phyloP scores from a whole-genome alignment of 768 basidiomycete genomes.

The Lanmaoa pseudosensibilis region DNA sequence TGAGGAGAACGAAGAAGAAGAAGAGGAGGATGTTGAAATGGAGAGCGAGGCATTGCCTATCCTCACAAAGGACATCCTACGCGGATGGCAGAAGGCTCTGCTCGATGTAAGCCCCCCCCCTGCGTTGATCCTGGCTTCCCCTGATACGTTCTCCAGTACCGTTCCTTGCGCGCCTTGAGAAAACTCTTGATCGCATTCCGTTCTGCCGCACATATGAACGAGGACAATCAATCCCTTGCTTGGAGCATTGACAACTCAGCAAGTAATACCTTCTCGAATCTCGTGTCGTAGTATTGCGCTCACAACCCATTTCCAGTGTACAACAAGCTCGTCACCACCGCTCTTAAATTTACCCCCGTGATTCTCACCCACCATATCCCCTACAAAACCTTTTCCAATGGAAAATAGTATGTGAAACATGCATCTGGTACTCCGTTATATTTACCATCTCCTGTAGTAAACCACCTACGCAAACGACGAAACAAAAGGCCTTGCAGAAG shows the following conservation, averaged over 20 bases:
- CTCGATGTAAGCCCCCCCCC: slow-evolving; percentile 57
- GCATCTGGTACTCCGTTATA: not conserved
- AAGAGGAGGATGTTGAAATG: slow-evolving; percentile 40
- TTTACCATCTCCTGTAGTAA: slow-evolving; percentile 55
- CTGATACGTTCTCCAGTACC: slow-evolving; percentile 53
- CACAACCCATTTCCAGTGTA: slow-evolving; percentile 59
- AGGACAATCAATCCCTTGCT: slow-evolving; percentile 73
- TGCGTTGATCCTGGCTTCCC: not conserved
- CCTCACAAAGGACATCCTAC: slow-evolving; percentile 68
- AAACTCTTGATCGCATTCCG: slow-evolving; percentile 89
- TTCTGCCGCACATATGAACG: slow-evolving; percentile 86
- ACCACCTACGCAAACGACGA: slow-evolving; percentile 74
- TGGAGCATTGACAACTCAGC: slow-evolving; percentile 85
- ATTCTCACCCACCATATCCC: slow-evolving; percentile 86
- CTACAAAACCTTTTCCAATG: slow-evolving; percentile 76
- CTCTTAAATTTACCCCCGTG: slow-evolving; percentile 88
- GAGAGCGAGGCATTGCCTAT: slow-evolving; percentile 48
- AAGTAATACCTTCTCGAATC: slow-evolving; percentile 14
- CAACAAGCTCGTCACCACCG: slow-evolving; percentile 84
- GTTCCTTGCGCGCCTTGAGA: slow-evolving; percentile 79
- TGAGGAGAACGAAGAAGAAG: slow-evolving; percentile 50
- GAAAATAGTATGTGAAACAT: slow-evolving; percentile 70
- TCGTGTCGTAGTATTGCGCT: not conserved
- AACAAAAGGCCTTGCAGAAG: slow-evolving; percentile 83
- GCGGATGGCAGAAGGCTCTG: slow-evolving; percentile 85